Percentiles rank a stretch among this genome's conserved stretches.
Evolutionary conservation across 345 rosid species (phyloP).

Genomic region (Hirschfeldia incana): DNA sequence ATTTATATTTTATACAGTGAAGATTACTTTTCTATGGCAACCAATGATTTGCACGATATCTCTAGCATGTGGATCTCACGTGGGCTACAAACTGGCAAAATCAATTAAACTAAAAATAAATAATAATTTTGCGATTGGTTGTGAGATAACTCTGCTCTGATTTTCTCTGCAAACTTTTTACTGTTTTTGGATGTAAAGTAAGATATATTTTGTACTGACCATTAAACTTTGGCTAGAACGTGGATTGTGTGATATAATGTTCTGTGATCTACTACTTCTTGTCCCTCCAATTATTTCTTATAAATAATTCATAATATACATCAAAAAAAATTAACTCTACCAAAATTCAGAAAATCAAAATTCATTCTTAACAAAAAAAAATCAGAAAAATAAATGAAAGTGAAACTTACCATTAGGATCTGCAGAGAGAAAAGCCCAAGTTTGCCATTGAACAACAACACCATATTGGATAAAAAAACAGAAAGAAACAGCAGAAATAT

Average conservation of each 20-base stretch:
- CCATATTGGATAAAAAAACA: constrained; percentile 7
- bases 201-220: not conserved
- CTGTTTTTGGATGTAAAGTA: constrained; percentile 5
- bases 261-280: constrained; percentile 29
- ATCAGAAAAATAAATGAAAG: not conserved
- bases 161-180: constrained; percentile 32
- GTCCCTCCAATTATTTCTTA: constrained; percentile 24
- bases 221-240: constrained; percentile 4
- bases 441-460: constrained; percentile 36
- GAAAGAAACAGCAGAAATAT: not conserved
- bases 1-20: constrained; percentile 14
- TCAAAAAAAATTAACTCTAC: not conserved
- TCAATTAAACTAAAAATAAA: not conserved
- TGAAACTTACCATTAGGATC: constrained; percentile 86
- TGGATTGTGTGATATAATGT: constrained; percentile 25
- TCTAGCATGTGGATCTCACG: constrained; percentile 31
- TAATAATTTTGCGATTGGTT: constrained; percentile 11
- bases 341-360: not conserved
- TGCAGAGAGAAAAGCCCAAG: constrained; percentile 42
- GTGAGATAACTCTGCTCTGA: constrained; percentile 25
- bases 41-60: constrained; percentile 30
- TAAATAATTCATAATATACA: not conserved
- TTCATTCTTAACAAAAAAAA: not conserved
- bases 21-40: constrained; percentile 31
- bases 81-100: constrained; percentile 27